Percentiles rank a stretch among this genome's conserved stretches.
Conservation (phyloP, 495 filamentous ascomycete species). For the Hyaloscypha finlandica region DNA sequence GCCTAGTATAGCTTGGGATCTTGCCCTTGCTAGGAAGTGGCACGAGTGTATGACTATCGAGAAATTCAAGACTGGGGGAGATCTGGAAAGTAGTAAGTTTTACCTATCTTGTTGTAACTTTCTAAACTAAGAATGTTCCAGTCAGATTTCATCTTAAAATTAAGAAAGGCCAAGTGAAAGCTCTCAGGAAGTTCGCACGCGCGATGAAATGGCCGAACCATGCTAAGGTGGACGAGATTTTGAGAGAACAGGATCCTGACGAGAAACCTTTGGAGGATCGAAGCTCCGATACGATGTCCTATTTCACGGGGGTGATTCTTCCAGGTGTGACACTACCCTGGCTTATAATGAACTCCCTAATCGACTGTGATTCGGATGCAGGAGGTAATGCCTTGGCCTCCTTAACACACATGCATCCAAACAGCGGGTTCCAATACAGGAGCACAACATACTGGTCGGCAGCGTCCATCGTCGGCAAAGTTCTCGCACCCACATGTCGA, state of each 20-base stretch:
- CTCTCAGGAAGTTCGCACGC: slow-evolving; percentile 64
- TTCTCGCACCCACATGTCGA: slow-evolving; percentile 73
- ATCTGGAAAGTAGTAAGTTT: slow-evolving; percentile 43
- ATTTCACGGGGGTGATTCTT: slow-evolving; percentile 68
- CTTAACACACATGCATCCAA: slow-evolving; percentile 60
- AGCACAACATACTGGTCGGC: slow-evolving; percentile 72
- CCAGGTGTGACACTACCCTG: slow-evolving; percentile 70
- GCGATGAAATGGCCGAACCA: slow-evolving; percentile 77
- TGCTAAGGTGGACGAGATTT: slow-evolving; percentile 55
- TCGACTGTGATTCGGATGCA: slow-evolving; percentile 68
- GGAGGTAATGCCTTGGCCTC: slow-evolving; percentile 55
- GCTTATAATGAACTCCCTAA: slow-evolving; percentile 70
- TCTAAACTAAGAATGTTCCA: slow-evolving; percentile 24
- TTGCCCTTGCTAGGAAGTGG: slow-evolving; percentile 69
- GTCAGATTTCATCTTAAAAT: slow-evolving; percentile 55
- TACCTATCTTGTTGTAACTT: background rate
- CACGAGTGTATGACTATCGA: slow-evolving; percentile 65
- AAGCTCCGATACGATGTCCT: slow-evolving; percentile 68
- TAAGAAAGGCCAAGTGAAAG: slow-evolving; percentile 65
- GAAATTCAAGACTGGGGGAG: slow-evolving; percentile 37
- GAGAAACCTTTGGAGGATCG: slow-evolving; percentile 55
- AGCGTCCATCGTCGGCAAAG: slow-evolving; percentile 69
- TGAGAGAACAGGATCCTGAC: slow-evolving; percentile 57
- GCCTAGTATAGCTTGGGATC: slow-evolving; percentile 66
- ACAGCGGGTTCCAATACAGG: slow-evolving; percentile 72